A percentile compares a stretch with the other conserved stretches of the same genome.
phyloP scores from a whole-genome alignment of 495 filamentous ascomycete genomes.

The Cladorrhinum samala region DNA sequence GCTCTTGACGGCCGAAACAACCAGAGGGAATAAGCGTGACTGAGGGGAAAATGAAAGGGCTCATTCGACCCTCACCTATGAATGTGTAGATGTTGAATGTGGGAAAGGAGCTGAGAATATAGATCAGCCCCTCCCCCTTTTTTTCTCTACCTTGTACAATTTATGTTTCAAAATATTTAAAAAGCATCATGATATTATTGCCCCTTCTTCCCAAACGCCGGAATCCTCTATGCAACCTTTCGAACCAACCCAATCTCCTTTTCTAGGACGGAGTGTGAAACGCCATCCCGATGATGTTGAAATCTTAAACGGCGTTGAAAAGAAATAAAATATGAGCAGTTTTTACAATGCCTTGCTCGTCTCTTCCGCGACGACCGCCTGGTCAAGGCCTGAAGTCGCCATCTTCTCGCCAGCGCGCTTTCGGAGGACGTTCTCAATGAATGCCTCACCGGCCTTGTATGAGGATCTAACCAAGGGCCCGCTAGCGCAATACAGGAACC shows the following conservation, averaged over 20 bases:
- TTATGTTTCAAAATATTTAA: slow-evolving; percentile 23
- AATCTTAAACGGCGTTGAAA: neutral
- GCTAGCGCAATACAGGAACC: slow-evolving; percentile 92
- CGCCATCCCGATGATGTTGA: slow-evolving; percentile 7
- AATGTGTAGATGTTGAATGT: neutral
- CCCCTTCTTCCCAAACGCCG: slow-evolving; percentile 10
- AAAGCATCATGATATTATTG: slow-evolving; percentile 1
- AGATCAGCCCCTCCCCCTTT: neutral
- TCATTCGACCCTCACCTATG: neutral
- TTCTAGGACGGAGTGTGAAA: slow-evolving; percentile 8
- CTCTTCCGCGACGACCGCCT: slow-evolving; percentile 21
- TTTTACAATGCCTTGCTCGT: slow-evolving; percentile 13
- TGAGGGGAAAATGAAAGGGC: no score
- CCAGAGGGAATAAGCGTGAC: no score
- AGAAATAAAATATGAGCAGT: slow-evolving; percentile 11
- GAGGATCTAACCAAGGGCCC: slow-evolving; percentile 88
- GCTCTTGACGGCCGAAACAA: no score
- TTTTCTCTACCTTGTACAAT: slow-evolving; percentile 2
- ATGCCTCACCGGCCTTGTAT: slow-evolving; percentile 96
- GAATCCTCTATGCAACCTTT: slow-evolving; percentile 7
- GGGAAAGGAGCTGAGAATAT: neutral
- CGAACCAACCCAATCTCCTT: slow-evolving; percentile 6
- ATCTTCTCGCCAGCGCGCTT: slow-evolving; percentile 59
- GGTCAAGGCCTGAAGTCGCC: slow-evolving; percentile 16
- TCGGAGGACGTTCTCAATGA: slow-evolving; percentile 96